phyloP scores from a whole-genome alignment of 2,329 filamentous ascomycete species.

The Aspergillus calidoustus region DNA sequence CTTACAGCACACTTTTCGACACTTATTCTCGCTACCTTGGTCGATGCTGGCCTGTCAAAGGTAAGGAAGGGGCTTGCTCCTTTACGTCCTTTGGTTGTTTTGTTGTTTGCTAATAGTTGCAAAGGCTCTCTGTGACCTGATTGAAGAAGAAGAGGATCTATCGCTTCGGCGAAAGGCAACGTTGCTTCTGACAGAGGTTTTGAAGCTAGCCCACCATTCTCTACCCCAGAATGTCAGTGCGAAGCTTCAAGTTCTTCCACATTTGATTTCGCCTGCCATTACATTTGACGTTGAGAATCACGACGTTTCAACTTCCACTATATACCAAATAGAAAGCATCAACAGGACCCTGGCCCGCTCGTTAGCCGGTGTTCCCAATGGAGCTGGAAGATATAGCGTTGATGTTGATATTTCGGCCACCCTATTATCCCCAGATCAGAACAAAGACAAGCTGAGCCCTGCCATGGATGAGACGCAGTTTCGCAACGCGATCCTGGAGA shows the following conservation, averaged over 20 bases:
- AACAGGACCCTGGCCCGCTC: slow-evolving; percentile 90
- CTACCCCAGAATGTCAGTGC: slow-evolving; percentile 82
- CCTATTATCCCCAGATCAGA: slow-evolving; percentile 45
- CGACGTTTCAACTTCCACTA: slow-evolving; percentile 82
- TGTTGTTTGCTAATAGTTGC: slow-evolving; percentile 25
- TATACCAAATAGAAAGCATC: slow-evolving; percentile 98
- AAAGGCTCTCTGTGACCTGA: slow-evolving; percentile 53
- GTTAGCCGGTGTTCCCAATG: slow-evolving; percentile 49
- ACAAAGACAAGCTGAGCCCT: slow-evolving; percentile 61
- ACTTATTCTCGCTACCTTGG: slow-evolving; percentile 80
- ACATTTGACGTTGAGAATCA: slow-evolving; percentile 72
- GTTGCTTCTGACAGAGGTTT: slow-evolving; percentile 83
- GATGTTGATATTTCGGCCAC: slow-evolving; percentile 52
- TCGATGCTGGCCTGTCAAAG: slow-evolving; percentile 75
- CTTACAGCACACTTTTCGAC: slow-evolving; percentile 94
- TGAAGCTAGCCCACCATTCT: slow-evolving; percentile 86
- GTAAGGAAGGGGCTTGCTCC: slow-evolving; percentile 41
- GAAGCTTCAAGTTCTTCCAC: slow-evolving; percentile 83
- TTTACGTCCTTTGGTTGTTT: neutral
- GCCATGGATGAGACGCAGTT: slow-evolving; percentile 69
- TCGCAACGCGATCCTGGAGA: slow-evolving; percentile 67
- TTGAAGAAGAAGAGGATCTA: slow-evolving; percentile 54
- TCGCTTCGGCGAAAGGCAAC: slow-evolving; percentile 84
- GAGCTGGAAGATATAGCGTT: slow-evolving; percentile 46
- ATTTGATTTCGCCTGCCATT: slow-evolving; percentile 77